Evolutionary conservation across 257 asterid species (phyloP).

Genomic region (Coffea eugenioides): DNA sequence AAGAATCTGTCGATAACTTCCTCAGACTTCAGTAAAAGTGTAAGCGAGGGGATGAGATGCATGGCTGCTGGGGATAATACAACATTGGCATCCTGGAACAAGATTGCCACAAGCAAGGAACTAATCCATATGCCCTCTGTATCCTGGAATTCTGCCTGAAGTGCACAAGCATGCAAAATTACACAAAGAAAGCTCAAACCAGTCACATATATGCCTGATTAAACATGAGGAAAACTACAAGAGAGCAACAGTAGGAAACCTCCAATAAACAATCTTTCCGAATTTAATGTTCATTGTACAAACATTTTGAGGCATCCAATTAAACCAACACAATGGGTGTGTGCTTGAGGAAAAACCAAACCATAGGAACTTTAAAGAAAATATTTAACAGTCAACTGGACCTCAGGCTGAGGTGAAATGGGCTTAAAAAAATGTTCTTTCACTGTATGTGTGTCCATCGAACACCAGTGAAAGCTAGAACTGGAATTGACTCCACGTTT

Average conservation of each 20-base stretch:
- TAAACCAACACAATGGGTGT: background rate
- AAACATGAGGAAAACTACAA: background rate
- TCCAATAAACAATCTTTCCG: background rate
- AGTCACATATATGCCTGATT: background rate
- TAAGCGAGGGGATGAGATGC: slow-evolving; percentile 53
- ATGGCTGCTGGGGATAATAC: slow-evolving; percentile 54
- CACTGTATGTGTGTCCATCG: background rate
- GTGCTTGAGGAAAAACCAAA: background rate
- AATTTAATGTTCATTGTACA: background rate
- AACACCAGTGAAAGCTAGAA: background rate
- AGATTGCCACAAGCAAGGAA: slow-evolving; percentile 70
- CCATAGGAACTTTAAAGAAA: background rate
- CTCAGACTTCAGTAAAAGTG: slow-evolving; percentile 56
- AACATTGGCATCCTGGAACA: slow-evolving; percentile 62
- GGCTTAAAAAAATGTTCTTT: background rate
- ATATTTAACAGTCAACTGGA: background rate
- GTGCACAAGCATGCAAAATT: slow-evolving; percentile 14
- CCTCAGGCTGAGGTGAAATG: background rate
- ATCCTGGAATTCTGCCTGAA: slow-evolving; percentile 75
- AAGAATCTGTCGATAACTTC: slow-evolving; percentile 67
- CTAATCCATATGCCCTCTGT: slow-evolving; percentile 77
- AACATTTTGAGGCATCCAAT: background rate
- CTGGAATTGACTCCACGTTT: background rate
- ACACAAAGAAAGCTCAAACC: slow-evolving; percentile 19
- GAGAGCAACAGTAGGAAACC: background rate